Percentiles rank a stretch among this genome's conserved stretches.
Conservation (phyloP, 2,329 filamentous ascomycete species). For the Fusarium succisae region DNA sequence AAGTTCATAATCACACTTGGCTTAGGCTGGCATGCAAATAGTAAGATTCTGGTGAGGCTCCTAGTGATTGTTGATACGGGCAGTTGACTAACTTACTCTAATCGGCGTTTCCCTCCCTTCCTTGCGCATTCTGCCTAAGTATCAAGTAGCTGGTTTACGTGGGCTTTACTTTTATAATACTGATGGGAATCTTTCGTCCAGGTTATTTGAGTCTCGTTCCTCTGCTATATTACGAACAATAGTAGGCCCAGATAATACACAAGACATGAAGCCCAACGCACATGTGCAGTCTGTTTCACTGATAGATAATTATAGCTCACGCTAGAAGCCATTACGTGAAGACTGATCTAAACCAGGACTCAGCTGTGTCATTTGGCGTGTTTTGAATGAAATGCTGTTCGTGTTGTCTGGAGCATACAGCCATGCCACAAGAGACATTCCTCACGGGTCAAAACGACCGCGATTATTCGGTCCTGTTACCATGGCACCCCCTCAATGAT, state of each 20-base stretch:
- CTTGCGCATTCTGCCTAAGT: background rate
- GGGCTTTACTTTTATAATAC: background rate
- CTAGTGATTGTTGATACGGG: background rate
- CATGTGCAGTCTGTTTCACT: constrained; percentile 10
- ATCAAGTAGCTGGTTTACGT: background rate
- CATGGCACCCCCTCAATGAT: constrained; percentile 22
- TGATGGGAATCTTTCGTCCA: background rate
- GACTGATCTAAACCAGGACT: background rate
- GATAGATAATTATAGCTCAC: constrained; percentile 21
- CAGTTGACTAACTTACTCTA: background rate
- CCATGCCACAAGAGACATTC: constrained; percentile 21
- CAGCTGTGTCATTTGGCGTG: constrained; percentile 13
- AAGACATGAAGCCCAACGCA: constrained; percentile 3
- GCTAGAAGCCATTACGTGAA: background rate
- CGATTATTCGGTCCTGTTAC: constrained; percentile 23
- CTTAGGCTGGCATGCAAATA: background rate
- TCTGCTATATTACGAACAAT: background rate
- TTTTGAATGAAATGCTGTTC: background rate
- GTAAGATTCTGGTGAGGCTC: background rate
- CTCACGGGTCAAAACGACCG: constrained; percentile 11
- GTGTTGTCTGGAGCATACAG: background rate
- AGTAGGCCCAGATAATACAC: background rate
- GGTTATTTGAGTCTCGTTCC: background rate
- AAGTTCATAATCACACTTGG: background rate
- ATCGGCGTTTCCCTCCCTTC: background rate